Base-by-base conservation (phyloP, 768 basidiomycete species). In the Mycena rebaudengoi region DNA sequence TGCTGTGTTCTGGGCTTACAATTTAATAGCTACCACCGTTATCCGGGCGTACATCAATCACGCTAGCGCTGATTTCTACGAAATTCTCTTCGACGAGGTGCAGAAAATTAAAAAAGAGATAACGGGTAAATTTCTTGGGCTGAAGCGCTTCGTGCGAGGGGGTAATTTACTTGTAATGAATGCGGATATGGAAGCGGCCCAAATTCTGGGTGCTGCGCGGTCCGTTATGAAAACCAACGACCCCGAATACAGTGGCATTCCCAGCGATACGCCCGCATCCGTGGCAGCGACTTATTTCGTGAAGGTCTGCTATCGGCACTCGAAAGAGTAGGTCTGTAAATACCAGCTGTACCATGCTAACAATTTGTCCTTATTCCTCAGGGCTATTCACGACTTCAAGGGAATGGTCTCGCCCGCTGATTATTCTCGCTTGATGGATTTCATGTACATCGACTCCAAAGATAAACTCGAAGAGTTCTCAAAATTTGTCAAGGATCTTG, bases 101-200 rank as follows among this genome's bases (percentile, higher is more conserved):
- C 37, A 35, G 40, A 14, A 37, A 8, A 20, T 62, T 44, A 62
- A 59, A n/a, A 30, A n/a, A 18, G 3, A n/a, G 26, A 23, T 59
- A 5, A 67, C 65, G 1, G 60, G 55, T 18, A 56, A 52, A 30
- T 41, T 40, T n/a, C 30, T 66, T 18, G 8, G 43, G 1, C 40
- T 67, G 26, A 54, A 58, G 54, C 14, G 33, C 5, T 52, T 67
- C 39, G 48, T 60, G 4, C 46, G 37, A 5, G 58, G 45, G 5
- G 66, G 66, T 33, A 67, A 67, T 45, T 8, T 67, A 4, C 37
- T 64, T 10, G 60, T 43, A 2, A 43, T 64, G 45, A 63, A 56
- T 18, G 33, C 53, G 0, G 66, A 67, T 43, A 67, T 67, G 66
- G 66, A 67, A 13, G 52, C 48, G 10, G 58, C 66, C 1, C 62